Base-by-base conservation (phyloP, 106 monocot genomes). In the Platanthera zijinensis region DNA sequence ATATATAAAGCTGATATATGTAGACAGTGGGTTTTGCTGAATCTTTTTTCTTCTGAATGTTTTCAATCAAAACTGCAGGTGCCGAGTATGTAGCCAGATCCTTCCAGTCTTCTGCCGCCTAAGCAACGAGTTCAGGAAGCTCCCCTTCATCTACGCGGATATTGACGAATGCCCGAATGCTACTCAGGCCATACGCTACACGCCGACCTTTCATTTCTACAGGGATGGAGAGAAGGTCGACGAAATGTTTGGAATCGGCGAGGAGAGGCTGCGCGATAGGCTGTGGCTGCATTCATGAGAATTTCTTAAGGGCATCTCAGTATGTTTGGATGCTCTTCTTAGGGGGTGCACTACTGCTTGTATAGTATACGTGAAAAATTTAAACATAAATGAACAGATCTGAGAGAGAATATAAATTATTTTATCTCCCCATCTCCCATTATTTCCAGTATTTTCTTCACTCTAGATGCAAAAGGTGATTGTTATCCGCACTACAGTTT, bases 141-240 rank as follows among this genome's bases (percentile, higher is more conserved):
- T 97, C 32, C 80, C 84, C 0, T 97, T 97, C 51, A 53, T 97
- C 48, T 97, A 93, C 56, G 87, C 87, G 7, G 96, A 97, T 59
- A 97, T 97, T 64, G 96, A 93, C 62, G 91, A 88, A 74, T 97
- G 96, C 83, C 96, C 96, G 11, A 91, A 97, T 67, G 85, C 89
- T 3, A 97, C 96, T 69, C 93, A 80, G 67, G 79, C 76, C 63
- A 93, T 97, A 18, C 93, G 90, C 11, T 97, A 91, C 83, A 97
- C 93, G 12, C 96, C 96, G 0, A 97, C 96, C 0, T 93, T 97
- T 74, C 93, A 87, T 72, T 97, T 97, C 80, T 93, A 84, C 73
- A 74, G 91, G 4, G 80, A 87, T 28, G 89, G 96, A 48, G 91
- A 93, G 57, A 91, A 77, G 79, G 93, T 97, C 2, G 93, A 93